Evolutionary conservation across 2,329 filamentous ascomycete species (phyloP).

Genomic region (Westerdykella aurantiaca): DNA sequence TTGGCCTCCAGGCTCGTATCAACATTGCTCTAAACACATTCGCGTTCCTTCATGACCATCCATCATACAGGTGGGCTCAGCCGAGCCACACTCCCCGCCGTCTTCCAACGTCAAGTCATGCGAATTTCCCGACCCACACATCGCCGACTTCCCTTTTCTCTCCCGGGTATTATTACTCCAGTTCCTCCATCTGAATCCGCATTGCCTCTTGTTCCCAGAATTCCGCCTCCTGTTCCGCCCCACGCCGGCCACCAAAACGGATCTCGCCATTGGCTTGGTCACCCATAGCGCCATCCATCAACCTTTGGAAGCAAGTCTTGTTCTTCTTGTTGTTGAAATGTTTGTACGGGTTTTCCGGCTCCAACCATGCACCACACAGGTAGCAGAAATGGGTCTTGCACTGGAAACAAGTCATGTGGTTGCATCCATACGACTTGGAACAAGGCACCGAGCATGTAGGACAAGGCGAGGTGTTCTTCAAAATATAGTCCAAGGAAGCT

Average conservation of each 20-base stretch:
- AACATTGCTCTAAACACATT: too few species aligned
- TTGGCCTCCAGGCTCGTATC: too few species aligned
- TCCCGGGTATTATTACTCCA: slow-evolving; percentile 20
- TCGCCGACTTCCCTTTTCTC: too few species aligned
- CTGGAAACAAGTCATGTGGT: slow-evolving; percentile 91
- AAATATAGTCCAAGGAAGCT: slow-evolving; percentile 78
- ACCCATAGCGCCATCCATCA: slow-evolving; percentile 86
- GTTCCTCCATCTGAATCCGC: slow-evolving; percentile 33
- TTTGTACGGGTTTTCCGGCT: slow-evolving; percentile 71
- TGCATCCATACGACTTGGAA: slow-evolving; percentile 90
- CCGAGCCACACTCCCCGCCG: too few species aligned
- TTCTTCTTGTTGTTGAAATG: slow-evolving; percentile 75
- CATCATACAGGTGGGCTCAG: too few species aligned
- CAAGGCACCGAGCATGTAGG: slow-evolving; percentile 79
- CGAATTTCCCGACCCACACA: too few species aligned
- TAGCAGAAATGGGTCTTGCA: slow-evolving; percentile 95
- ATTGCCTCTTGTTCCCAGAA: slow-evolving; percentile 35
- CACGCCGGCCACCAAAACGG: slow-evolving; percentile 40
- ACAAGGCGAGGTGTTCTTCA: slow-evolving; percentile 75
- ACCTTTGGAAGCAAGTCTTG: slow-evolving; percentile 66
- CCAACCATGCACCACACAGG: slow-evolving; percentile 81
- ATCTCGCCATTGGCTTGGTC: slow-evolving; percentile 51
- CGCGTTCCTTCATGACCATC: too few species aligned
- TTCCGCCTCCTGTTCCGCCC: slow-evolving; percentile 40
- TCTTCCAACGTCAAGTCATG: too few species aligned